These are phyloP conservation scores for Vinca major DNA, from an alignment of 305 asterid genomes.

Conservation along the genomic window DNA sequence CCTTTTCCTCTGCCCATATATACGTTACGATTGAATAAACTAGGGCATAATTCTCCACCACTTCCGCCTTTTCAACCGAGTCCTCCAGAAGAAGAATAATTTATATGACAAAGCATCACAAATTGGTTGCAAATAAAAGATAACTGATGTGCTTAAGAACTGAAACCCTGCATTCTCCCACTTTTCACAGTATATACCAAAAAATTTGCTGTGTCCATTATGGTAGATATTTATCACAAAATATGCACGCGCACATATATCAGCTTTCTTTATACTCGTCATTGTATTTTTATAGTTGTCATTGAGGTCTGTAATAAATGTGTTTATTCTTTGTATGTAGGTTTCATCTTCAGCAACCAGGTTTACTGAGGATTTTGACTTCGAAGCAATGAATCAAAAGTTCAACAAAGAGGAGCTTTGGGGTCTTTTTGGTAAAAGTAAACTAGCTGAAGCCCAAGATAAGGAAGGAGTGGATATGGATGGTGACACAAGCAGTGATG, in stretches of 20 bases:
- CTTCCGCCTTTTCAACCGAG: too few relatives aligned
- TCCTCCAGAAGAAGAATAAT: too few relatives aligned
- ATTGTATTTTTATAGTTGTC: not conserved
- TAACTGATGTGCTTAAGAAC: not conserved
- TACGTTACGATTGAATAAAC: too few relatives aligned
- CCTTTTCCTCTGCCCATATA: too few relatives aligned
- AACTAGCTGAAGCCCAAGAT: slow-evolving; percentile 16
- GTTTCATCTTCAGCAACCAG: slow-evolving; percentile 6
- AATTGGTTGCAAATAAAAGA: too few relatives aligned
- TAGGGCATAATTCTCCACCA: too few relatives aligned
- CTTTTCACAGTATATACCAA: not conserved
- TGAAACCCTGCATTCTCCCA: not conserved
- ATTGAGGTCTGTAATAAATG: not conserved
- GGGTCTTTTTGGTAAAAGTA: slow-evolving; percentile 24
- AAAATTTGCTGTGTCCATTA: not conserved
- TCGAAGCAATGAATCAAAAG: slow-evolving; percentile 30
- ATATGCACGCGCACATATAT: not conserved
- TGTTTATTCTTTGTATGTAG: slow-evolving; percentile 5
- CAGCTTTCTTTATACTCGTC: not conserved
- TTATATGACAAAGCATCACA: too few relatives aligned
- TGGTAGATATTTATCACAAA: not conserved
- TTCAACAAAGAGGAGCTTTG: slow-evolving; percentile 32
- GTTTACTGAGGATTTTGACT: slow-evolving; percentile 29
- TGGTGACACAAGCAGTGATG: slow-evolving; percentile 1
- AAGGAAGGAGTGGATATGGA: slow-evolving; percentile 12